A percentile compares a stretch with the other conserved stretches of the same genome.
These are phyloP conservation scores for Euphrasia confusa DNA, from an alignment of 257 asterid genomes.

Conservation along the genomic window DNA sequence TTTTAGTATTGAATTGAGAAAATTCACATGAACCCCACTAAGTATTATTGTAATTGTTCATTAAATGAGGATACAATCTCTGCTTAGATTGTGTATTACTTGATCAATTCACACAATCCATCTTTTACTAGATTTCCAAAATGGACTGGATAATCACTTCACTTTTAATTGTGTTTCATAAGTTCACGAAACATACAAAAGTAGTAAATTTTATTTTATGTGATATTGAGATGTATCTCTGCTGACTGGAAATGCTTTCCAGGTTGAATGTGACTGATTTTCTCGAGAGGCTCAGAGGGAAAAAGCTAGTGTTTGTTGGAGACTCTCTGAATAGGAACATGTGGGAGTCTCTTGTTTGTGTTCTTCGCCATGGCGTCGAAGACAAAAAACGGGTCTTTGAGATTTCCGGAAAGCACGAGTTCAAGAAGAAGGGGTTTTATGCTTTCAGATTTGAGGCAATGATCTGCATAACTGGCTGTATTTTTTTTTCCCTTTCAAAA, in stretches of 20 bases:
- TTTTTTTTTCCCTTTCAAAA: neutral
- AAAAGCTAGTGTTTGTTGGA: constrained; percentile 76
- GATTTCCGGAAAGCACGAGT: constrained; percentile 81
- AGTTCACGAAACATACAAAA: too few relatives aligned
- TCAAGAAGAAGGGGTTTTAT: constrained; percentile 84
- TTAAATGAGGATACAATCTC: neutral
- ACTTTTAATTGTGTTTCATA: too few relatives aligned
- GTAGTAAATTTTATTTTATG: neutral
- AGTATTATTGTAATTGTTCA: neutral
- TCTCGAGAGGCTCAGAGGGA: constrained; percentile 76
- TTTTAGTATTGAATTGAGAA: neutral
- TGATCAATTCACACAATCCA: neutral
- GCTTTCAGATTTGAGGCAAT: constrained; percentile 90
- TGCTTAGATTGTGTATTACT: constrained; percentile 4
- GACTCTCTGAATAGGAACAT: constrained; percentile 91
- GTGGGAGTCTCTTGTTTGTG: constrained; percentile 98
- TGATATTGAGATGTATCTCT: neutral
- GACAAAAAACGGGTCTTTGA: constrained; percentile 71
- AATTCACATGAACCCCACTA: neutral
- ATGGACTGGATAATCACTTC: too few relatives aligned
- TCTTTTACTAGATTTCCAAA: neutral
- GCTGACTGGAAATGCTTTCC: constrained; percentile 26
- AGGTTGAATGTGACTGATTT: constrained; percentile 81
- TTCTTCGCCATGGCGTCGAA: constrained; percentile 64
- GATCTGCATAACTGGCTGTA: constrained; percentile 18